Base-by-base conservation (phyloP, 2,329 filamentous ascomycete species). In the Diaporthe ampelina region DNA sequence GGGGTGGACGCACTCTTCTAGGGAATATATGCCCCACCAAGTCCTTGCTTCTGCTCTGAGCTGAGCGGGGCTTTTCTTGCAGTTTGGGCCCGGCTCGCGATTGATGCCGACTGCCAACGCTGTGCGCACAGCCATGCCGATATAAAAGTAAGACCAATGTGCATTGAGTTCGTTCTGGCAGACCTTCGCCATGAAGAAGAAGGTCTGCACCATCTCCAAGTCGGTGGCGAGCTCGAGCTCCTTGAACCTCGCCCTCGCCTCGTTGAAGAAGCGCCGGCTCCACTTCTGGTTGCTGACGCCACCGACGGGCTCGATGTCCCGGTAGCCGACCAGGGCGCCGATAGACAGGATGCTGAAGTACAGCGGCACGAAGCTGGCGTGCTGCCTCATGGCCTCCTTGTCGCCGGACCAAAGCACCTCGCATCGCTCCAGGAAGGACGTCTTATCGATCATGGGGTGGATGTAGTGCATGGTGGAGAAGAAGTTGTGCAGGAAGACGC, bases 111-210 rank as follows among this genome's bases (percentile, higher is more conserved):
- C 86, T 2, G 86, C 84, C 17, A 88, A 77, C 15, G 85, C 85
- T 7, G 84, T 87, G 56, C 86, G 83, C 13, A 87, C 83, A 1
- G 86, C 86, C 29, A 86, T 81, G 0, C 86, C 86, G 13, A 87
- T 82, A 71, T 87, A 88, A 79, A 87, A 86, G 71, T 88, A 88
- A 5, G 86, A 84, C 76, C 85, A 80, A 73, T 87, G 85, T 8
- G 85, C 85, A 68, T 87, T 86, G 6, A 88, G 80, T 74, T 88
- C 85, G 67, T 87, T 86, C 73, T 88, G 86, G 75, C 85, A 87
- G 5, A 88, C 82, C 77, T 87, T 87, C 9, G 85, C 83, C 82
- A 88, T 82, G 9, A 88, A 81, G 74, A 87, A 85, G 45, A 86
- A 82, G 57, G 84, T 85, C 71, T 88, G 86, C 5, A 87, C 85